These are phyloP conservation scores for Fistulifera pelliculosa DNA, from an alignment of 108 stramenopile genomes.

Conservation along the genomic window DNA sequence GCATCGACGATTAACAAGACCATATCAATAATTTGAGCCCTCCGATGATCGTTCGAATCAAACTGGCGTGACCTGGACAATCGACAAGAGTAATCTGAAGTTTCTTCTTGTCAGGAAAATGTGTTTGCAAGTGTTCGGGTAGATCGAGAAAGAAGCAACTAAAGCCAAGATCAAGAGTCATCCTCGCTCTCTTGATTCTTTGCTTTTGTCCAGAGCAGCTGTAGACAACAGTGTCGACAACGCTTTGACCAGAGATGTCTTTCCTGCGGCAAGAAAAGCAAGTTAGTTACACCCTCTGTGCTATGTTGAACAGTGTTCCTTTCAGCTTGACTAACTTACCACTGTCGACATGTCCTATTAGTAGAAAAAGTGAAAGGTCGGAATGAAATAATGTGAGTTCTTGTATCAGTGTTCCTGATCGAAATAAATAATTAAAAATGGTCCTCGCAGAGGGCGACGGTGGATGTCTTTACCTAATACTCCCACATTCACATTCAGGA, in stretches of 20 bases:
- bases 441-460: too few relatives aligned
- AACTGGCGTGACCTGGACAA: slow-evolving; percentile 96
- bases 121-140: slow-evolving; percentile 42
- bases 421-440: too few relatives aligned
- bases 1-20: slow-evolving; percentile 95
- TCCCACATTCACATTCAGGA: slow-evolving; percentile 96
- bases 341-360: too few relatives aligned
- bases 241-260: slow-evolving; percentile 94
- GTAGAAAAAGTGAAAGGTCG: too few relatives aligned
- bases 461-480: slow-evolving; percentile 55
- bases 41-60: slow-evolving; percentile 98
- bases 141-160: slow-evolving; percentile 84
- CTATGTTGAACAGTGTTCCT: too few relatives aligned
- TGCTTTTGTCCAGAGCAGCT: slow-evolving; percentile 95
- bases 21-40: slow-evolving; percentile 97
- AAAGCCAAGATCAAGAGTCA: slow-evolving; percentile 98
- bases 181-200: slow-evolving; percentile 89
- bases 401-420: too few relatives aligned
- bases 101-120: slow-evolving; percentile 18
- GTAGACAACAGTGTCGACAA: slow-evolving; percentile 90
- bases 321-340: too few relatives aligned
- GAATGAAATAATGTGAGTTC: too few relatives aligned
- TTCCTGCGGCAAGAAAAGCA: too few relatives aligned
- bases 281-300: too few relatives aligned
- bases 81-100: slow-evolving; percentile 67